Percentiles rank a stretch among this genome's conserved stretches.
These are phyloP conservation scores for Litsea cubeba DNA, from an alignment of 164 flowering plant genomes.

Conservation along the genomic window DNA sequence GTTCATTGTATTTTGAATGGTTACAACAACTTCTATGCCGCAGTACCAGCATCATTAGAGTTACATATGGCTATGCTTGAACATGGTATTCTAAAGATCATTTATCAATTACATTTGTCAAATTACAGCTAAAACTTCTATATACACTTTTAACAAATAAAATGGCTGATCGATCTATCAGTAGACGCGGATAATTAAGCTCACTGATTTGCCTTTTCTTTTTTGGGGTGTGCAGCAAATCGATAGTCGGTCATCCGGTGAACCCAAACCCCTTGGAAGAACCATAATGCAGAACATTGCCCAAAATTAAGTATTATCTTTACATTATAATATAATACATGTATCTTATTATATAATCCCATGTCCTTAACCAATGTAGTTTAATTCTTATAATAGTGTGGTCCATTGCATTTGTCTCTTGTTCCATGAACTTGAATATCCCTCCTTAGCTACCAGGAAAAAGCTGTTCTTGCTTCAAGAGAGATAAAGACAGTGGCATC, in stretches of 20 bases:
- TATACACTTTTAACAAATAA: neutral
- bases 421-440: neutral
- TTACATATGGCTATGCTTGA: neutral
- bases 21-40: neutral
- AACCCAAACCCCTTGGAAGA: neutral
- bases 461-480: constrained; percentile 1
- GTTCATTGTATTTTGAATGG: neutral
- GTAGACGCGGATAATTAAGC: neutral
- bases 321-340: neutral
- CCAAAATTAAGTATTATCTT: neutral
- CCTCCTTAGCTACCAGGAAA: neutral
- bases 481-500: neutral
- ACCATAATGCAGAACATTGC: neutral
- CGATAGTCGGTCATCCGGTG: neutral
- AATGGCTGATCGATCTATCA: neutral
- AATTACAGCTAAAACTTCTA: neutral
- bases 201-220: neutral
- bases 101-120: neutral
- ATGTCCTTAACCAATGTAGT: neutral
- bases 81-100: neutral
- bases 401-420: constrained; percentile 14
- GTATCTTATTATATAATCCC: neutral
- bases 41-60: neutral
- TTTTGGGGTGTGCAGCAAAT: neutral
- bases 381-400: neutral